Conservation (phyloP, 2,329 filamentous ascomycete genomes). For the Teratosphaeria destructans region DNA sequence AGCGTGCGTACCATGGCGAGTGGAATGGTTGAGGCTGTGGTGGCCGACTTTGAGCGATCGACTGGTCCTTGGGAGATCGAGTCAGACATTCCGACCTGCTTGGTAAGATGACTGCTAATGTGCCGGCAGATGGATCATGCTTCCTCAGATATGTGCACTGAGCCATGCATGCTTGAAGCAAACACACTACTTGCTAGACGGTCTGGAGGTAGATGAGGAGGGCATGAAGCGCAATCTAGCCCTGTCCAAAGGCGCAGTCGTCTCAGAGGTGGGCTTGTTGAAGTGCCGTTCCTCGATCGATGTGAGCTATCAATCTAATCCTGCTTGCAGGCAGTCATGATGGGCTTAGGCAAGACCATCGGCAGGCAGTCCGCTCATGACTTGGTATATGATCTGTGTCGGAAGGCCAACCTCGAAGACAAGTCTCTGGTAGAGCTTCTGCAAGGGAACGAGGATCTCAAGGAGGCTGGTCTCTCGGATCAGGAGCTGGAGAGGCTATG, state of each 20-base stretch:
- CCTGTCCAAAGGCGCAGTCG: slow-evolving; percentile 25
- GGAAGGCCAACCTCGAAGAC: slow-evolving; percentile 13
- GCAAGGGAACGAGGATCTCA: slow-evolving; percentile 8
- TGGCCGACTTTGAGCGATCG: slow-evolving; percentile 23
- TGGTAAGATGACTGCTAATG: background rate
- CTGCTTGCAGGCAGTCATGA: slow-evolving; percentile 25
- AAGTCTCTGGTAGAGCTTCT: slow-evolving; percentile 12
- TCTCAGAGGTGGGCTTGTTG: slow-evolving; percentile 21
- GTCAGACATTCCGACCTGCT: background rate
- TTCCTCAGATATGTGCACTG: slow-evolving; percentile 21
- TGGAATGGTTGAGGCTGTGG: slow-evolving; percentile 19
- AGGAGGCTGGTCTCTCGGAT: slow-evolving; percentile 5
- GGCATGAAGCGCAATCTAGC: slow-evolving; percentile 21
- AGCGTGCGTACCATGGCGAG: slow-evolving; percentile 18
- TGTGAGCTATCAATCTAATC: background rate
- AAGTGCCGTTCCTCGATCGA: background rate
- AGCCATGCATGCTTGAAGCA: slow-evolving; percentile 17
- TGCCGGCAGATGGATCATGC: slow-evolving; percentile 14
- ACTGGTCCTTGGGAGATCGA: slow-evolving; percentile 25
- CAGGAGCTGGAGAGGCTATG: slow-evolving; percentile 14
- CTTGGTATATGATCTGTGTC: slow-evolving; percentile 27
- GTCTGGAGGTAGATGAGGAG: slow-evolving; percentile 18
- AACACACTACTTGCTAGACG: slow-evolving; percentile 16
- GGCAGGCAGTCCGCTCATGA: slow-evolving; percentile 27
- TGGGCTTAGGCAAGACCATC: slow-evolving; percentile 24